A percentile compares a stretch with the other conserved stretches of the same genome.
phyloP scores from a whole-genome alignment of 202 grass and related monocot genomes.

The Schoenoplectus triqueter region DNA sequence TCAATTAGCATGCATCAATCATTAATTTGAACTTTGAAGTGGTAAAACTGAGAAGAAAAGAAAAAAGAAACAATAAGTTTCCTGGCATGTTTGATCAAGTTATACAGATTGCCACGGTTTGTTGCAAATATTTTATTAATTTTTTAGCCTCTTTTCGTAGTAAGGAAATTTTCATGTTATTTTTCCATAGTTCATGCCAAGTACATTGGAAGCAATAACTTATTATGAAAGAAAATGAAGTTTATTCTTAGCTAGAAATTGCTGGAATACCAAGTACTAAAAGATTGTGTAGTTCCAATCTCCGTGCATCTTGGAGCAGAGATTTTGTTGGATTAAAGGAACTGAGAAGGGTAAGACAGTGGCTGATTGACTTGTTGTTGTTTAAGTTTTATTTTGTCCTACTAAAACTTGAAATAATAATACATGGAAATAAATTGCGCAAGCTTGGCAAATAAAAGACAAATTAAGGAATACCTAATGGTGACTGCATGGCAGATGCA shows the following conservation, averaged over 20 bases:
- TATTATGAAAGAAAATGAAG: not conserved
- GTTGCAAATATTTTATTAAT: not conserved
- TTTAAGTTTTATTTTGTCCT: not conserved
- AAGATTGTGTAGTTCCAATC: slow-evolving; percentile 10
- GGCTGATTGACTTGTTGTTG: not conserved
- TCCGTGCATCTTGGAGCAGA: not conserved
- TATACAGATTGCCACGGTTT: not conserved
- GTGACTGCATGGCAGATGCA: too few relatives aligned
- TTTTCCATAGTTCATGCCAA: not conserved
- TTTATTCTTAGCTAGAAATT: slow-evolving; percentile 14
- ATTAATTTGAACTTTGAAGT: not conserved
- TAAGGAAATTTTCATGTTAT: not conserved
- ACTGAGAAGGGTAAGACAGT: not conserved
- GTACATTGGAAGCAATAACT: not conserved
- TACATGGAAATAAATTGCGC: too few relatives aligned
- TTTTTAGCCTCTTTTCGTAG: not conserved
- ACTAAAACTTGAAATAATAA: too few relatives aligned
- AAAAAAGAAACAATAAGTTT: not conserved
- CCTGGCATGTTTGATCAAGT: not conserved
- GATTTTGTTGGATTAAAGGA: not conserved
- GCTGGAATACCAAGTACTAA: not conserved
- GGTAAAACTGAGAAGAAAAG: not conserved
- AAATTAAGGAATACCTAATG: too few relatives aligned
- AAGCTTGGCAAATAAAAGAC: too few relatives aligned
- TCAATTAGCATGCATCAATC: not conserved